Base-by-base conservation (phyloP, 2,329 filamentous ascomycete genomes). In the Ilyonectria destructans region DNA sequence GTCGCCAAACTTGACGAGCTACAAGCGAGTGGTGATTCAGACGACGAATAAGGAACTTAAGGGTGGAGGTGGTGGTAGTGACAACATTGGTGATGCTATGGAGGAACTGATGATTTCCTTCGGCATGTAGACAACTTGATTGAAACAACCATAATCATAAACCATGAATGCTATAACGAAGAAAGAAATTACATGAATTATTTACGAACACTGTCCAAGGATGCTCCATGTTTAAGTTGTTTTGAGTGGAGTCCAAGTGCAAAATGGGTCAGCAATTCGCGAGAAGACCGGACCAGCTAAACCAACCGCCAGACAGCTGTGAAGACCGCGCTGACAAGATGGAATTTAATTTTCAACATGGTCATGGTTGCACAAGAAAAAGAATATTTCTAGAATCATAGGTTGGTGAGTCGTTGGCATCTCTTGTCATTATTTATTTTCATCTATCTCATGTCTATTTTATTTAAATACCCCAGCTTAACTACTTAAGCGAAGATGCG, bases 401-500 rank as follows among this genome's bases (percentile, higher is more conserved):
- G n/a, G 12, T 54, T 21, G 31, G 13, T 3, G 31, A 9, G 31
- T 10, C n/a, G 19, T 35, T 19, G n/a, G 19, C n/a, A 19, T n/a
- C 29, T 54, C 49, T 54, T 52, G 31, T 58, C 61, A 58, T 64
- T 58, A 52, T 52, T 58, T 45, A 23, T 43, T 56, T 66, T 45
- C 52, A 21, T 64, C 29, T 59, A 52, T 58, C 46, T 58, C n/a
- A 49, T 55, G 19, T 62, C 40, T 54, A 59, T 45, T 45, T 43
- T 49, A 52, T 68, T 65, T 62, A 21, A 21, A 45, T 45, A 21
- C 17, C 46, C 48, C 43, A 21, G 43, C n/a, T 43, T n/a, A 6
- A 43, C 40, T n/a, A 6, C 46, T 67, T 67, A 75, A 65, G 81
- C 82, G 74, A 89, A 89, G 74, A 88, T 88, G 58, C 86, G 85